Evolutionary conservation across 148 eudicot species (phyloP).

Genomic region (Bassia scoparia): DNA sequence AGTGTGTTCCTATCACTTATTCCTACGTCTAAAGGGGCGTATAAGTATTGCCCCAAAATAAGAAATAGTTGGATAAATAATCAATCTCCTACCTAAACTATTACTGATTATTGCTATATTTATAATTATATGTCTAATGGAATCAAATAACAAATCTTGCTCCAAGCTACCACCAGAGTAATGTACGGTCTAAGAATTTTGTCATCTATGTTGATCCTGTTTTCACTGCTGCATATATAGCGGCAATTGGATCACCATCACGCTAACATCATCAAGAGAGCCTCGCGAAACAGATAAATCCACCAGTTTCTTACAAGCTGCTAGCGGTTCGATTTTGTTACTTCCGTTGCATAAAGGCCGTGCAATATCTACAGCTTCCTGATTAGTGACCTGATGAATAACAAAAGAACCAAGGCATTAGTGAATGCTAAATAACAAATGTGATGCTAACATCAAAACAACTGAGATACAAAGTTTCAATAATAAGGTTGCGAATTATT

Average conservation of each 20-base stretch:
- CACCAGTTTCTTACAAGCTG: slow-evolving; percentile 67
- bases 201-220: background rate
- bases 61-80: slow-evolving; percentile 19
- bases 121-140: background rate
- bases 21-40: background rate
- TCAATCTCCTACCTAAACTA: slow-evolving; percentile 15
- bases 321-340: slow-evolving; percentile 33
- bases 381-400: slow-evolving; percentile 55
- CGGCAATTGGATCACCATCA: slow-evolving; percentile 64
- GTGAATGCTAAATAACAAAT: too few species aligned
- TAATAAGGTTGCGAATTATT: too few species aligned
- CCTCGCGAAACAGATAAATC: slow-evolving; percentile 67
- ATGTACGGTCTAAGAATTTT: background rate
- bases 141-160: background rate
- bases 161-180: background rate
- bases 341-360: slow-evolving; percentile 38
- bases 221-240: slow-evolving; percentile 30
- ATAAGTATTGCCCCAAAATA: background rate
- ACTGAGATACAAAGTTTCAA: too few species aligned
- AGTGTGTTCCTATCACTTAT: background rate
- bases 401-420: too few species aligned
- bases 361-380: slow-evolving; percentile 74
- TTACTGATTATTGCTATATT: background rate
- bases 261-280: slow-evolving; percentile 67
- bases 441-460: too few species aligned